phyloP scores from a whole-genome alignment of 2,329 filamentous ascomycete species.

The Ascochyta fabae region DNA sequence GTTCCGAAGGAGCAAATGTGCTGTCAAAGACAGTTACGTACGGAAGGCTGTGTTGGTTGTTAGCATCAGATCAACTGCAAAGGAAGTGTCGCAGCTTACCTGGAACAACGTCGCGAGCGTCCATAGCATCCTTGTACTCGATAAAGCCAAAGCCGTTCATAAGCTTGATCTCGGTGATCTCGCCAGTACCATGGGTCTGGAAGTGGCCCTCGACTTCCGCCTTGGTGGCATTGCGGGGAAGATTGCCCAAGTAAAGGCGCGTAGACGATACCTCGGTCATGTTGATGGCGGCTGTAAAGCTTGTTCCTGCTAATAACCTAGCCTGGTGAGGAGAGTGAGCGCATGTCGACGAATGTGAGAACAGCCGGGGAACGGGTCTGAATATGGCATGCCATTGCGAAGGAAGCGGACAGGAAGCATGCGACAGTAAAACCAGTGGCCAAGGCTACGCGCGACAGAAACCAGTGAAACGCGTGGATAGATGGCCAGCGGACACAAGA shows the following conservation, averaged over 20 bases:
- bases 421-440: conserved; percentile 33
- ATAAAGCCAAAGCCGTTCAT: conserved; percentile 99
- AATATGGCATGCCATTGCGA: conserved; percentile 33
- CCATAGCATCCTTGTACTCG: conserved; percentile 98
- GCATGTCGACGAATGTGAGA: conserved; percentile 33
- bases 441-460: conserved; percentile 34
- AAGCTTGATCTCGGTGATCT: conserved; percentile 98
- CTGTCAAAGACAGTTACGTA: conserved; percentile 50
- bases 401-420: conserved; percentile 27
- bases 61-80: conserved; percentile 27
- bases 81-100: conserved; percentile 65
- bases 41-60: conserved; percentile 58
- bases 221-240: conserved; percentile 96
- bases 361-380: conserved; percentile 32
- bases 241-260: conserved; percentile 95
- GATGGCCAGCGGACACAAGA: conserved; percentile 30
- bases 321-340: conserved; percentile 45
- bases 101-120: conserved; percentile 96
- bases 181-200: conserved; percentile 91
- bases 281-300: conserved; percentile 22
- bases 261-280: conserved; percentile 93
- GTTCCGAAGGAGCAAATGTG: not conserved
- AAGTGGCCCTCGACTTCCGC: conserved; percentile 96
- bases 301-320: conserved; percentile 35
- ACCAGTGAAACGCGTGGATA: conserved; percentile 29